Percentiles rank a stretch among this genome's conserved stretches.
Conservation (phyloP, 257 asterid genomes). For the Solanum ossicruentum region DNA sequence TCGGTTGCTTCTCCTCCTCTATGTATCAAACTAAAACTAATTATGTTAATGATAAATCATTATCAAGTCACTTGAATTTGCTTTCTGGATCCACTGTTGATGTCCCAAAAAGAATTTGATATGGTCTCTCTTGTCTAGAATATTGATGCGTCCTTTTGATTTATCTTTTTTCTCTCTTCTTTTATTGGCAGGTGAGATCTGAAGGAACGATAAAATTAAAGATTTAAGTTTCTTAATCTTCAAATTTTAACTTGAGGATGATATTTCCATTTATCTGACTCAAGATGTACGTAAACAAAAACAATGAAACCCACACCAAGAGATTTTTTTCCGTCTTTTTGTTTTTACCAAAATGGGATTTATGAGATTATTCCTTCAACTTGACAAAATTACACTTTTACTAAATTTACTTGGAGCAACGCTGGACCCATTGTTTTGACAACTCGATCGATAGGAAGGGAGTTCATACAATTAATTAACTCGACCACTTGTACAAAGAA, state of each 20-base stretch:
- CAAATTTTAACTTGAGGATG: not conserved
- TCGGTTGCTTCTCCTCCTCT: no score
- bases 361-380: not conserved
- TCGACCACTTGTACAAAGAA: not conserved
- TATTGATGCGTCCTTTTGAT: not conserved
- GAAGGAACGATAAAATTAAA: fast-evolving
- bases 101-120: not conserved
- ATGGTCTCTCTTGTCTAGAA: not conserved
- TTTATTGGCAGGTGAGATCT: not conserved
- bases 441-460: not conserved
- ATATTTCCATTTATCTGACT: not conserved
- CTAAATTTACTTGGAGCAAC: not conserved
- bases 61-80: not conserved
- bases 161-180: fast-evolving
- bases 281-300: not conserved
- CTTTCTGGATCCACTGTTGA: not conserved
- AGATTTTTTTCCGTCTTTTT: not conserved
- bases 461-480: not conserved
- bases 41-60: not conserved
- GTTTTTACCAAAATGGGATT: not conserved
- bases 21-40: not conserved
- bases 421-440: not conserved
- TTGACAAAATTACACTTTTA: not conserved
- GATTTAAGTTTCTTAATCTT: not conserved
- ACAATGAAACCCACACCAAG: not conserved